Evolutionary conservation across 1,284 basidiomycete genomes (phyloP).

Genomic region (Ceratobasidium papillatum): DNA sequence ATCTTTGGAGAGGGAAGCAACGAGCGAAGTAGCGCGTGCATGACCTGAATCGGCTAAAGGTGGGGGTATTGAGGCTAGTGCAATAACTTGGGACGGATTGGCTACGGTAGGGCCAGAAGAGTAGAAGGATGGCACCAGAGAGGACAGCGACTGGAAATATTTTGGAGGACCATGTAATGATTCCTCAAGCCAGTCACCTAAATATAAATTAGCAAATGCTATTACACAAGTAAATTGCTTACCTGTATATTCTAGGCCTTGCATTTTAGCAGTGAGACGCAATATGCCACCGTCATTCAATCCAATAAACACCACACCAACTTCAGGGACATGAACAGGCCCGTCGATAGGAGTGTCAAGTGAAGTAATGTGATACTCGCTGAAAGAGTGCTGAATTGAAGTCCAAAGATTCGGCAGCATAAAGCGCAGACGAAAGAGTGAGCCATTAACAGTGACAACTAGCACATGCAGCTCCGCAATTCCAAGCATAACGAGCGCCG

Average conservation of each 20-base stretch:
- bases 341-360: constrained; percentile 58
- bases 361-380: constrained; percentile 72
- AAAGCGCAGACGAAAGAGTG: constrained; percentile 79
- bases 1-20: constrained; percentile 87
- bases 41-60: constrained; percentile 54
- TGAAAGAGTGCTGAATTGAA: constrained; percentile 45
- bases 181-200: constrained; percentile 23
- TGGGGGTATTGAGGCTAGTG: constrained; percentile 72
- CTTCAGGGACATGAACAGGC: constrained; percentile 74
- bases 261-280: constrained; percentile 68
- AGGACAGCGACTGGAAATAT: constrained; percentile 59
- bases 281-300: constrained; percentile 75
- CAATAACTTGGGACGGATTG: constrained; percentile 67
- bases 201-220: constrained; percentile 10
- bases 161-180: constrained; percentile 15
- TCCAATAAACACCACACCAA: constrained; percentile 72
- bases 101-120: constrained; percentile 51
- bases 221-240: not conserved
- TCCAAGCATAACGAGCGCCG: constrained; percentile 69
- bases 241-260: constrained; percentile 34
- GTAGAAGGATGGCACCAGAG: constrained; percentile 67
- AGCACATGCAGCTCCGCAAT: constrained; percentile 74
- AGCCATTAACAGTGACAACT: constrained; percentile 71
- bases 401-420: constrained; percentile 55
- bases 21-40: constrained; percentile 58